A percentile compares a stretch with the other conserved stretches of the same genome.
phyloP scores from a whole-genome alignment of 164 flowering plant genomes.

The Piper betle region DNA sequence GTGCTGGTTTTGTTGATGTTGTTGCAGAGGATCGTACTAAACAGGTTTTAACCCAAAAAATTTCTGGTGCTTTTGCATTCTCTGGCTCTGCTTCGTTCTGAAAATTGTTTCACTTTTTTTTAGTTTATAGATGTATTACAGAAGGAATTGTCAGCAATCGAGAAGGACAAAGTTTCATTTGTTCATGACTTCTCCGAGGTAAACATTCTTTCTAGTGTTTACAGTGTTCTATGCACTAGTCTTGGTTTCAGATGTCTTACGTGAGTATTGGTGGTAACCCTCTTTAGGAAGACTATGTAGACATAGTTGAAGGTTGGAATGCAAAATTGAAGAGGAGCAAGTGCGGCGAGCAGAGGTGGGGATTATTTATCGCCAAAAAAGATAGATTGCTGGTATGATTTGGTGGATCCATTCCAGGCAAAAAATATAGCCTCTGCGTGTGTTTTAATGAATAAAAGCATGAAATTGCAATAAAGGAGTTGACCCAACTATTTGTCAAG shows the following conservation, averaged over 20 bases:
- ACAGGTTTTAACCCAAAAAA: conserved; percentile 36
- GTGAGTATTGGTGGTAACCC: neutral
- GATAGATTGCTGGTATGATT: no score
- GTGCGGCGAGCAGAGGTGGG: conserved; percentile 94
- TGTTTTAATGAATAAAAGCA: no score
- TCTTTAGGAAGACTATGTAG: conserved; percentile 76
- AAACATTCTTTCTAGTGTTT: neutral
- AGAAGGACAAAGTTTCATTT: conserved; percentile 64
- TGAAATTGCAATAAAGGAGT: no score
- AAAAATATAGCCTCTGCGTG: no score
- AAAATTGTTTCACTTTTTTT: neutral
- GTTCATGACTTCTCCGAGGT: conserved; percentile 73
- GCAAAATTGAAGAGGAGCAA: conserved; percentile 64
- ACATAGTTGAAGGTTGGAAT: conserved; percentile 86
- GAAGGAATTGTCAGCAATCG: conserved; percentile 49
- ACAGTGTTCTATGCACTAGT: neutral
- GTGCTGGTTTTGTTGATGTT: conserved; percentile 91
- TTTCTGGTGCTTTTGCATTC: neutral
- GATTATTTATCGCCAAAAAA: conserved; percentile 78
- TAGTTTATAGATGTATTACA: conserved; percentile 72
- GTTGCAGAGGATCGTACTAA: conserved; percentile 87
- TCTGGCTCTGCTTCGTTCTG: neutral
- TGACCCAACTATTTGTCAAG: no score
- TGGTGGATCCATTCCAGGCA: no score
- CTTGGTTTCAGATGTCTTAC: neutral